Evolutionary conservation across 805 yeast species (phyloP).

Genomic region (Candida argentea): DNA sequence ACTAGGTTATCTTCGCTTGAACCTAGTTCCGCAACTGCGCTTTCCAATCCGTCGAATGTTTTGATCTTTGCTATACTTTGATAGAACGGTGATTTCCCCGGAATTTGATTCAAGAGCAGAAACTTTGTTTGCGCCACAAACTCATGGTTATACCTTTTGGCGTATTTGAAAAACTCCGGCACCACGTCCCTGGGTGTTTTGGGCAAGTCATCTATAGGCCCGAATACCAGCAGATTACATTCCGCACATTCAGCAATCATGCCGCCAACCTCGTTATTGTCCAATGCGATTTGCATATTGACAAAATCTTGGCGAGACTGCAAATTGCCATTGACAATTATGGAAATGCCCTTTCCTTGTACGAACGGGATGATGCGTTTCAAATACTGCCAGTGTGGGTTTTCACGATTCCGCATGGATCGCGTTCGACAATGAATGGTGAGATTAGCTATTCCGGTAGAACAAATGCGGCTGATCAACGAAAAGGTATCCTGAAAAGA

Average conservation of each 20-base stretch:
- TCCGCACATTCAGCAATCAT: constrained; percentile 95
- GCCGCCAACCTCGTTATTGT: constrained; percentile 58
- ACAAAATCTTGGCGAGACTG: constrained; percentile 42
- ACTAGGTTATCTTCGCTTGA: constrained; percentile 17
- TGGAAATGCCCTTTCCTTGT: constrained; percentile 49
- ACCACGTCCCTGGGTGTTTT: constrained; percentile 46
- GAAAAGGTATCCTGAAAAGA: constrained; percentile 46
- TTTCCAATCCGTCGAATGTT: constrained; percentile 38
- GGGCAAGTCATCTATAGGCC: constrained; percentile 15
- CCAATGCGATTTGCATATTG: constrained; percentile 40
- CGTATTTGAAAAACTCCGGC: constrained; percentile 45
- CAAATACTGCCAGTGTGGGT: constrained; percentile 65
- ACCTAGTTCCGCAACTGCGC: constrained; percentile 21
- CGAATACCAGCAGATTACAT: constrained; percentile 71
- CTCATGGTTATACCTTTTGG: constrained; percentile 46
- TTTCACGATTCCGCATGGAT: constrained; percentile 79
- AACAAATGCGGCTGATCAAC: constrained; percentile 40
- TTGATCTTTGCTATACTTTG: constrained; percentile 47
- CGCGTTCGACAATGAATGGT: constrained; percentile 90
- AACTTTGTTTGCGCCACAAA: constrained; percentile 65
- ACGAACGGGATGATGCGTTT: constrained; percentile 54
- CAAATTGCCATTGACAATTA: constrained; percentile 78
- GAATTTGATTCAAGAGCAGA: constrained; percentile 66
- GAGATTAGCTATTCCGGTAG: constrained; percentile 76
- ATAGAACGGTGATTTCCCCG: constrained; percentile 60